A percentile compares a stretch with the other conserved stretches of the same genome.
Conservation (phyloP, 2,329 filamentous ascomycete genomes). For the Acrocalymma vagum region DNA sequence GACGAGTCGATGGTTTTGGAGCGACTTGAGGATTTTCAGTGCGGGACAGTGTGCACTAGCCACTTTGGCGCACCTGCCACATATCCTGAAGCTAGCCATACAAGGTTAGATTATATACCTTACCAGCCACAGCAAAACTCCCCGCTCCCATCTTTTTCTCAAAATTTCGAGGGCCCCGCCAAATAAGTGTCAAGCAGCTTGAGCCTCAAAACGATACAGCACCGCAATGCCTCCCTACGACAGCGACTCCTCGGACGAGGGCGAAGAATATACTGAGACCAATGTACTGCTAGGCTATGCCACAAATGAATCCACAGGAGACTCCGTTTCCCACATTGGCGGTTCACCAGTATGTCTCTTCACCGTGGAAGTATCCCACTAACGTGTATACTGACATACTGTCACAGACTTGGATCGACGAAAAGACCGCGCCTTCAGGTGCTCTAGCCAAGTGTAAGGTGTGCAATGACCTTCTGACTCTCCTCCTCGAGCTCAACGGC, state of each 20-base stretch:
- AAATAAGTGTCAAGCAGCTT: slow-evolving; percentile 12
- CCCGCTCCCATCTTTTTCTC: slow-evolving; percentile 8
- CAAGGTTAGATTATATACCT: too few relatives aligned
- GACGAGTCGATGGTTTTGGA: slow-evolving; percentile 26
- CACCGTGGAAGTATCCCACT: slow-evolving; percentile 8
- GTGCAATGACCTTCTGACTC: slow-evolving; percentile 83
- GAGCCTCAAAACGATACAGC: slow-evolving; percentile 12
- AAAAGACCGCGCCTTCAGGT: slow-evolving; percentile 74
- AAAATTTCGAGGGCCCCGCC: neutral
- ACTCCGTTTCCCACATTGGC: slow-evolving; percentile 87
- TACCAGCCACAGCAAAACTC: neutral
- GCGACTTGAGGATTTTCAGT: slow-evolving; percentile 24
- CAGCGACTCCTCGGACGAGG: slow-evolving; percentile 80
- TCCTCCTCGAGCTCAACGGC: slow-evolving; percentile 90
- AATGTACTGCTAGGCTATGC: slow-evolving; percentile 92
- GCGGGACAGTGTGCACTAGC: slow-evolving; percentile 20
- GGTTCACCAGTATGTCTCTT: slow-evolving; percentile 77
- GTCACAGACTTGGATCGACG: slow-evolving; percentile 78
- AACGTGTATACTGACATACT: slow-evolving; percentile 13
- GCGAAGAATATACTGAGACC: slow-evolving; percentile 77
- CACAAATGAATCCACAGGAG: slow-evolving; percentile 78
- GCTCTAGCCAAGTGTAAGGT: slow-evolving; percentile 84
- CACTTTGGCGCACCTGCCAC: slow-evolving; percentile 17
- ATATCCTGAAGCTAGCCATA: neutral
- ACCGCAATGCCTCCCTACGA: slow-evolving; percentile 77